Conservation (phyloP, 805 yeast genomes). For the Pichia paraexigua region DNA sequence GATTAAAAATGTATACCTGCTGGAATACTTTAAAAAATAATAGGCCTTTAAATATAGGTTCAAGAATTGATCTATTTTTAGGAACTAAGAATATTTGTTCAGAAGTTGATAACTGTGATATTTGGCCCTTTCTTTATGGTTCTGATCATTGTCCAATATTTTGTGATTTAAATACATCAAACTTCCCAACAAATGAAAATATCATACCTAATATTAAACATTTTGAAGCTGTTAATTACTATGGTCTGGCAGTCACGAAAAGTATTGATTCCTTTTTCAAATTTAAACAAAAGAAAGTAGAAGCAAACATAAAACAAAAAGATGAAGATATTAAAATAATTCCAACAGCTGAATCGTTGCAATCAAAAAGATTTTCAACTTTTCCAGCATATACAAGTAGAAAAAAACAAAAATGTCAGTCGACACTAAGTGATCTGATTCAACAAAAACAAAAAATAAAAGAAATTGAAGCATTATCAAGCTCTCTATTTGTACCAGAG, state of each 20-base stretch:
- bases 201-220: conserved; percentile 19
- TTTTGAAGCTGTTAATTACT: conserved; percentile 48
- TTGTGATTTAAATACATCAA: conserved; percentile 44
- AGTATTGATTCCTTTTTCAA: conserved; percentile 27
- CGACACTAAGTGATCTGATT: conserved; percentile 4
- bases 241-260: conserved; percentile 29
- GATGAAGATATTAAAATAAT: not conserved
- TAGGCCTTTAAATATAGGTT: conserved; percentile 78
- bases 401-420: conserved; percentile 13
- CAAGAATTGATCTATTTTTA: conserved; percentile 76
- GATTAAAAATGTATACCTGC: conserved; percentile 70
- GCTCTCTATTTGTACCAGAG: conserved; percentile 13
- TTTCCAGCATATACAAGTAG: conserved; percentile 14
- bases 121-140: conserved; percentile 68
- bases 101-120: conserved; percentile 32
- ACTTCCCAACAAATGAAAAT: not conserved
- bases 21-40: conserved; percentile 81
- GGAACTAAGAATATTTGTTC: conserved; percentile 34
- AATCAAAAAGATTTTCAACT: conserved; percentile 4
- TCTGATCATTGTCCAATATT: conserved; percentile 94
- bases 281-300: not conserved
- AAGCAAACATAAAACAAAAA: not conserved
- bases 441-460: not conserved
- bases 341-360: not conserved
- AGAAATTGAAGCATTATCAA: not conserved